Conservation (phyloP, 306 rosid genomes). For the Leucaena leucocephala region DNA sequence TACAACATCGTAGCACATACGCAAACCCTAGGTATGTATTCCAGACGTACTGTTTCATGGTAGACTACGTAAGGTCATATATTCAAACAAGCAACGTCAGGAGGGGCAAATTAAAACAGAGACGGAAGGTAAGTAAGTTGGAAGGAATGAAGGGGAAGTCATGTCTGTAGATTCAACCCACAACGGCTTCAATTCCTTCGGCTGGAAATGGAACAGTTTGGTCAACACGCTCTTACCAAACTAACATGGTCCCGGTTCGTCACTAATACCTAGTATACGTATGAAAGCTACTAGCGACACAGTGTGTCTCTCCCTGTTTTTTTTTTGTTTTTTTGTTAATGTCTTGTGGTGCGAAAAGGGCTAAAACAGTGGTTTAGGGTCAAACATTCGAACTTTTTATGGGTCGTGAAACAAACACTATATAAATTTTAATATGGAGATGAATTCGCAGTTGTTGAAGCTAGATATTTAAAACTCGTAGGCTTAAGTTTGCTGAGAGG, state of each 20-base stretch:
- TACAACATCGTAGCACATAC: not conserved
- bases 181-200: not conserved
- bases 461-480: not conserved
- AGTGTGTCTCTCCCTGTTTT: not conserved
- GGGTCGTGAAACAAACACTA: not conserved
- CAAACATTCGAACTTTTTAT: not conserved
- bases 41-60: not conserved
- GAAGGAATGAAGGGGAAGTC: too few relatives aligned
- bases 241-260: not conserved
- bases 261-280: not conserved
- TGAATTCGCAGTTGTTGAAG: not conserved
- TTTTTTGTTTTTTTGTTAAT: too few relatives aligned
- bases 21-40: not conserved
- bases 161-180: not conserved
- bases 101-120: not conserved
- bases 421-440: not conserved
- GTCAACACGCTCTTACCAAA: constrained; percentile 48
- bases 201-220: not conserved
- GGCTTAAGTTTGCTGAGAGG: not conserved
- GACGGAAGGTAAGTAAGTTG: not conserved
- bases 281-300: not conserved
- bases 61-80: not conserved
- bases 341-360: not conserved
- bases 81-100: constrained; percentile 4
- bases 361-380: not conserved